Percentiles rank a stretch among this genome's conserved stretches.
phyloP scores from a whole-genome alignment of 2,329 filamentous ascomycete species.

The Neonectria sp. region DNA sequence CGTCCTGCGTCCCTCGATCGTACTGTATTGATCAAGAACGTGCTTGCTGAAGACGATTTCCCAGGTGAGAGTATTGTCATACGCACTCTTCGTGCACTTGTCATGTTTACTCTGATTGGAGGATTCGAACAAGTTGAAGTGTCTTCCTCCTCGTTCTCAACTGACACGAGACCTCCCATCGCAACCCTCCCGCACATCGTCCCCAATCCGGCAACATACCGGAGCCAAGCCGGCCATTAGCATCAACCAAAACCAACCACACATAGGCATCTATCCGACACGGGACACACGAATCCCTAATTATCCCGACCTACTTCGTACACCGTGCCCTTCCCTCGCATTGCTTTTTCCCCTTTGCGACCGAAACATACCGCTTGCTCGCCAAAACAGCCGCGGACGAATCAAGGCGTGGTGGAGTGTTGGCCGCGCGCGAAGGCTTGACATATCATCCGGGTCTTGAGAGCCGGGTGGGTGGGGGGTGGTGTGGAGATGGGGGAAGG shows the following conservation, averaged over 20 bases:
- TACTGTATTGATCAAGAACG: not conserved
- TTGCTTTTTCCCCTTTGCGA: slow-evolving; percentile 24
- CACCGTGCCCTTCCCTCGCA: not conserved
- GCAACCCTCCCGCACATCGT: not conserved
- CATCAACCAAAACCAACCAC: slow-evolving; percentile 1
- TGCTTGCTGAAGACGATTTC: not conserved
- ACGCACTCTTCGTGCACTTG: not conserved
- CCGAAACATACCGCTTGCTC: not conserved
- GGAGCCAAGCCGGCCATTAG: not conserved
- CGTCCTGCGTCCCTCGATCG: not conserved
- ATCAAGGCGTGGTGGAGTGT: slow-evolving; percentile 5
- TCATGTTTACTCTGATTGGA: not conserved
- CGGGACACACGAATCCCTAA: slow-evolving; percentile 27
- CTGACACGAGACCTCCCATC: not conserved
- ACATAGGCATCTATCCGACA: slow-evolving; percentile 6
- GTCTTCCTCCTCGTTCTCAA: not conserved
- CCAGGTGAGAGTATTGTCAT: not conserved
- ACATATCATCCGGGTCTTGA: slow-evolving; percentile 12
- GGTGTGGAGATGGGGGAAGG: slow-evolving; percentile 1
- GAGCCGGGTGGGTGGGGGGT: slow-evolving; percentile 16
- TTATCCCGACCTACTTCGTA: slow-evolving; percentile 32
- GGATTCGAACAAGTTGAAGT: not conserved
- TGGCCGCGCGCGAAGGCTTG: not conserved
- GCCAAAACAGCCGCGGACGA: not conserved
- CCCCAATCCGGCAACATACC: slow-evolving; percentile 1